Base-by-base conservation (phyloP, 345 rosid species). In the Aurinia saxatilis region DNA sequence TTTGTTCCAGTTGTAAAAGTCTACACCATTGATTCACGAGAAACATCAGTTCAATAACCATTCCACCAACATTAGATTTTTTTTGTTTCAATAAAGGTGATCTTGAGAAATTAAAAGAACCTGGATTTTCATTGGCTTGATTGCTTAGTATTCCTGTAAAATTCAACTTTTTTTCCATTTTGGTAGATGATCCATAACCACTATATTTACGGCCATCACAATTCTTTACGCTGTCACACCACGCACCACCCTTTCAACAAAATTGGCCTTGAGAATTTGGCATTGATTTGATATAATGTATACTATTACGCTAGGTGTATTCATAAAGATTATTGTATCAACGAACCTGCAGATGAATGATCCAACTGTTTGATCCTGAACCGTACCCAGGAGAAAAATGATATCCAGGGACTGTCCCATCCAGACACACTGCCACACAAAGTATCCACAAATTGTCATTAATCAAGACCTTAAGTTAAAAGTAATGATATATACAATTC, bases 1-100 rank as follows among this genome's bases (percentile, higher is more conserved):
- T 7, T 93, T 87, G 69, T 91, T 88, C 98, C 98, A 91, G 38
- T 91, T 88, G 80, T 88, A 88, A 80, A 91, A 88, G 66, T 88
- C 96, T 88, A 78, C 21, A 34, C 33, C 19, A 42, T 48, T 66
- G n/a, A 37, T 65, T 23, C 23, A 13, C 7, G 23, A 16, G 17
- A 39, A 6, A 27, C 30, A 17, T 1, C 11, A 7, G 30, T 41
- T 58, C 45, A 50, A 33, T 6, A 38, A 37, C 16, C 3, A 30
- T 56, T 25, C 10, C 34, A 37, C n/a, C 30, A 57, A 37, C n/a
- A 16, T 45, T 8, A 37, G 17, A 12, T 1, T 35, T 47, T 35
- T 47, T 57, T 38, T 7, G 7, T 65, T 55, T 16, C 6, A 8
- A 27, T 27, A 21, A 31, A 19, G 16, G 11, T 3, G 8, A 23